Base-by-base conservation (phyloP, 805 yeast genomes). In the Candida taoyuanica region DNA sequence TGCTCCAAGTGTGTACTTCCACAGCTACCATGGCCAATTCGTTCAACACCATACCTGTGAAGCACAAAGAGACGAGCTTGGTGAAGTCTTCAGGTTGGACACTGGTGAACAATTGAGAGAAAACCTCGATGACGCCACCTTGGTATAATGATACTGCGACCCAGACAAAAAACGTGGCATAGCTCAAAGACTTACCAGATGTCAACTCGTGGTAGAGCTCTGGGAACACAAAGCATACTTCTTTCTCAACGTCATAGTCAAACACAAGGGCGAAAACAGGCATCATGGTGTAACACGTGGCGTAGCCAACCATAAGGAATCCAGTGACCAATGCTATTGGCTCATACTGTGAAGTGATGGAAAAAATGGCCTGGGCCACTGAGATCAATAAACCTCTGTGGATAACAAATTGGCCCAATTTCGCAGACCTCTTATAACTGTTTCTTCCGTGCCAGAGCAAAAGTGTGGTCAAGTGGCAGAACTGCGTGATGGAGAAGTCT, bases 371-470 rank as follows among this genome's bases (percentile, higher is more conserved):
- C 62, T 93, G 99, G 37, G 96, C 91, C 5, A 91, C 89, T 3
- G 96, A 85, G 36, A 93, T 91, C 30, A 93, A 73, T 36, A 93
- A 70, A 21, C 99, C 99, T 58, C 99, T 79, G 59, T 93, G 99
- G 56, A 93, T 93, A 33, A 93, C 88, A 65, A 93, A 91, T 59
- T 93, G 98, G 2, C 96, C 85, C 44, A 93, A 67, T 60, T 93
- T 93, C 2, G 98, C 96, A 29, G 95, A 85, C 53, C 98, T 71
- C 60, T 94, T 93, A 65, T 93, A 93, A 4, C 96, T 86, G 62
- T 94, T 93, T 58, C 99, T 75, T 7, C 99, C 99, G 60, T 93
- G 99, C 99, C 98, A 93, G 36, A 93, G 70, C 31, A 94, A 63
- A 36, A 93, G 70, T 51, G 87, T 86, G 29, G 95, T 84, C 44